A percentile compares a stretch with the other conserved stretches of the same genome.
phyloP scores from a whole-genome alignment of 768 basidiomycete genomes.

The Leccinum uliginosum region DNA sequence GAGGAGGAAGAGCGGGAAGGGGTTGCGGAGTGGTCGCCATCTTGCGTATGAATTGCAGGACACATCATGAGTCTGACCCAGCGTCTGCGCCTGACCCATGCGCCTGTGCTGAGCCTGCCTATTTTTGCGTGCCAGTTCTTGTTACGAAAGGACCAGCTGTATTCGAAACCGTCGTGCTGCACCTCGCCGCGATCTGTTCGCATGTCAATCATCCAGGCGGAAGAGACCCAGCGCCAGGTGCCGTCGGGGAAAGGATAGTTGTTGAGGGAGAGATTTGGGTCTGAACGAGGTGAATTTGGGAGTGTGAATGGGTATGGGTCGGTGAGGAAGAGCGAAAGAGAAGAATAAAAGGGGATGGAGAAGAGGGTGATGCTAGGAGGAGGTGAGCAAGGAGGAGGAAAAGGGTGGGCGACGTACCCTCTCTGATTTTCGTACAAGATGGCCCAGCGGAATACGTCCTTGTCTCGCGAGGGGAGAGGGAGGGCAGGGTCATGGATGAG shows the following conservation, averaged over 20 bases:
- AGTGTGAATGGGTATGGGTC: slow-evolving; percentile 75
- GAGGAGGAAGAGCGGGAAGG: neutral
- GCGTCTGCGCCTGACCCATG: slow-evolving; percentile 73
- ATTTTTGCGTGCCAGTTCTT: slow-evolving; percentile 63
- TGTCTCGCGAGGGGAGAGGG: slow-evolving; percentile 28
- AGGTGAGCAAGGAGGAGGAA: slow-evolving; percentile 3
- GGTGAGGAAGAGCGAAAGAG: slow-evolving; percentile 59
- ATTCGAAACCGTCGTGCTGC: slow-evolving; percentile 82
- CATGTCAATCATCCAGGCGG: slow-evolving; percentile 87
- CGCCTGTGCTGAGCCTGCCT: slow-evolving; percentile 57
- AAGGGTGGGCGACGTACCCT: slow-evolving; percentile 44
- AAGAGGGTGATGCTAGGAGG: slow-evolving; percentile 56
- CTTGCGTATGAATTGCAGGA: slow-evolving; percentile 36
- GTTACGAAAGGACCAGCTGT: slow-evolving; percentile 72
- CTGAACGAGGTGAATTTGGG: slow-evolving; percentile 40
- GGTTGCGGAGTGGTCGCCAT: neutral
- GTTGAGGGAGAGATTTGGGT: slow-evolving; percentile 52
- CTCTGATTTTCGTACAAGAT: slow-evolving; percentile 79
- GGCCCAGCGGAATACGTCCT: slow-evolving; percentile 71
- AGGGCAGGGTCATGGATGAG: slow-evolving; percentile 25
- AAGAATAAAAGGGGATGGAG: slow-evolving; percentile 70
- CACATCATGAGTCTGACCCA: slow-evolving; percentile 86
- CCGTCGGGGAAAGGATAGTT: slow-evolving; percentile 77
- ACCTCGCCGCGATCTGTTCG: slow-evolving; percentile 69
- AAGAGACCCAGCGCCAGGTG: slow-evolving; percentile 77